These are phyloP conservation scores for Phytophthora parvispora DNA, from an alignment of 352 stramenopile genomes.

Conservation along the genomic window DNA sequence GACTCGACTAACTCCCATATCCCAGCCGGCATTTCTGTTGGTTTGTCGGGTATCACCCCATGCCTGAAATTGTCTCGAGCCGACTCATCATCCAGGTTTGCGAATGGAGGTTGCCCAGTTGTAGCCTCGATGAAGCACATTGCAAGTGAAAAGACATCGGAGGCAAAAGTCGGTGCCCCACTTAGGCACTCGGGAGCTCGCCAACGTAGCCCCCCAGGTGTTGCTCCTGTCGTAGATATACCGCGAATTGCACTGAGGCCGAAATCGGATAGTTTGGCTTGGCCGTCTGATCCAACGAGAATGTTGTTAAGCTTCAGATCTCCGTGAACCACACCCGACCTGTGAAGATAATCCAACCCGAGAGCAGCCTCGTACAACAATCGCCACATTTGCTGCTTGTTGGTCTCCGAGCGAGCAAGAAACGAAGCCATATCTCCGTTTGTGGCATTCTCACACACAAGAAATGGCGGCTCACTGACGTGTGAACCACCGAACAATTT, in stretches of 20 bases:
- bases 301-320: background rate
- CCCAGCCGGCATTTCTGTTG: background rate
- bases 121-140: background rate
- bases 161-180: background rate
- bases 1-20: background rate
- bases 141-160: background rate
- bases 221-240: background rate
- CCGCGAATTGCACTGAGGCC: background rate
- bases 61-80: background rate
- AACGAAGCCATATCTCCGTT: slow-evolving; percentile 24
- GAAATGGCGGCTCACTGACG: slow-evolving; percentile 26
- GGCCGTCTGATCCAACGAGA: background rate
- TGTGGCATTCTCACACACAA: slow-evolving; percentile 33
- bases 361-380: slow-evolving; percentile 36
- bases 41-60: background rate
- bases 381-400: slow-evolving; percentile 27
- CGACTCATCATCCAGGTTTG: background rate
- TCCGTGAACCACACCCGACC: background rate
- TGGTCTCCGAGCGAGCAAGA: slow-evolving; percentile 6
- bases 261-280: background rate
- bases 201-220: background rate
- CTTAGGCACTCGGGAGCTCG: background rate
- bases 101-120: background rate
- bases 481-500: slow-evolving; percentile 42
- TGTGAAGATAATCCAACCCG: slow-evolving; percentile 19